Conservation (phyloP, 2,329 filamentous ascomycete species). For the Hymenoscyphus linearis region DNA sequence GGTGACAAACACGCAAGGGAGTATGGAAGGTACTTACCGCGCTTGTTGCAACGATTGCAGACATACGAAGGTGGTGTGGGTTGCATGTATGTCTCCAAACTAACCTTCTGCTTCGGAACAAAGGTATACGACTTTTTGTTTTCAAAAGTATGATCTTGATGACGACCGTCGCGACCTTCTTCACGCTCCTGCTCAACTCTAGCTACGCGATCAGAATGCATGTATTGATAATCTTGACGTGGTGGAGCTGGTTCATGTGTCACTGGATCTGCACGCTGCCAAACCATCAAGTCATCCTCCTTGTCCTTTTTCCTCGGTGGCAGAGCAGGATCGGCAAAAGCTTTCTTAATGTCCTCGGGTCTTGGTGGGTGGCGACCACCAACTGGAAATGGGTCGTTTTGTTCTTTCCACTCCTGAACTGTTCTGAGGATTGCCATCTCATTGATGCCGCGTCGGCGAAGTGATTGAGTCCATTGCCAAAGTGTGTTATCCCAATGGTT, state of each 20-base stretch:
- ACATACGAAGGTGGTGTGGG: constrained; percentile 19
- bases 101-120: neutral
- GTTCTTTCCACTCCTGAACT: constrained; percentile 19
- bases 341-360: constrained; percentile 11
- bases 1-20: neutral
- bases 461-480: constrained; percentile 23
- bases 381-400: constrained; percentile 6
- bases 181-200: neutral
- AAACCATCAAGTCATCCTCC: neutral
- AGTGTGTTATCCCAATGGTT: constrained; percentile 23
- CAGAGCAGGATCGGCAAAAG: constrained; percentile 7
- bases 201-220: neutral
- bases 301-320: neutral
- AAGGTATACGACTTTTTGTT: neutral
- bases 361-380: constrained; percentile 5
- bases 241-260: neutral
- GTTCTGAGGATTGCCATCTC: constrained; percentile 14
- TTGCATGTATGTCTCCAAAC: constrained; percentile 7
- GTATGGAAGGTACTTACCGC: constrained; percentile 17
- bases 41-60: constrained; percentile 25
- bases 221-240: neutral
- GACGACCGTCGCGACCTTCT: neutral
- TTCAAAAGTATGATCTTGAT: neutral
- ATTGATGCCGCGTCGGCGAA: constrained; percentile 16
- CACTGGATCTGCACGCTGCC: neutral